Base-by-base conservation (phyloP, 1,284 basidiomycete genomes). In the Trametes versicolor region DNA sequence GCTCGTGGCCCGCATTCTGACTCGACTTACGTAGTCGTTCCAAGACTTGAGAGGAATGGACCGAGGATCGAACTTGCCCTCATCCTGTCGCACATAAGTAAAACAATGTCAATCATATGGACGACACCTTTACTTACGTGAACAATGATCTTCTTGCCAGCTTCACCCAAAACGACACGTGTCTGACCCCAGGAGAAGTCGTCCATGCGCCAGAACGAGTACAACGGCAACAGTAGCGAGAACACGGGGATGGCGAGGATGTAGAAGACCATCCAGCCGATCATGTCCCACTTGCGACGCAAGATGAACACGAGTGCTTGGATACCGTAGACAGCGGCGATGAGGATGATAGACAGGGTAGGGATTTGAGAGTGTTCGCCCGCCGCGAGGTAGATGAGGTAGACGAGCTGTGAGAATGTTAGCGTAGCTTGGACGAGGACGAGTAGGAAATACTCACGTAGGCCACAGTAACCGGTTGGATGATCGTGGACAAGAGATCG, bases 161-260 rank as follows among this genome's bases (percentile, higher is more conserved):
- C 87, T 80, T 99, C 97, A 71, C 97, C 97, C 71, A 98, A 82
- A 37, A 99, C 97, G 67, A 97, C 78, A 88, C 94, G 94, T 23
- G 96, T 98, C 53, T 87, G 86, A 87, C 98, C 98, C 98, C 96
- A 98, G 4, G 95, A 97, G 87, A 99, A 99, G 80, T 98, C 96
- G 80, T 99, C 97, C 97, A 99, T 99, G 71, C 87, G 90, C 97
- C 97, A 99, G 90, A 99, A 99, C 1, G 97, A 97, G 79, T 98
- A 98, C 23, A 98, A 81, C 0, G 97, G 97, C 45, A 99, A 86
- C 80, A 96, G 87, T 82, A 99, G 92, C 23, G 96, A 96, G 83
- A 96, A 97, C 55, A 88, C 87, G 4, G 95, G 95, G 69, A 97
- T 95, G 58, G 95, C 96, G 23, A 96, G 77, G 75, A 98, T 93